Base-by-base conservation (phyloP, 2,329 filamentous ascomycete genomes). In the Cordyceps militaris region DNA sequence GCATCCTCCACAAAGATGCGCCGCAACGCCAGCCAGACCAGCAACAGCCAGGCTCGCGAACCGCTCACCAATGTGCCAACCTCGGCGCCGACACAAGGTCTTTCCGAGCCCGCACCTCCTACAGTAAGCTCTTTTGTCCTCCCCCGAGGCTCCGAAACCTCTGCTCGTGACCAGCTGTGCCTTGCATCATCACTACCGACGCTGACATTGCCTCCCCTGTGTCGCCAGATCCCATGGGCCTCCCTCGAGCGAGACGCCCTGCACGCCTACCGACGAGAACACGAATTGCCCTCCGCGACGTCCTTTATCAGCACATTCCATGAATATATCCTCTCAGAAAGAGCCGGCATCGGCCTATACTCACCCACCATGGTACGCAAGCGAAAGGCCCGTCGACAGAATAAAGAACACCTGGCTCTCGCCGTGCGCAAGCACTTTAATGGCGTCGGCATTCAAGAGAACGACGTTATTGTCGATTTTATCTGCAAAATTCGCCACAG, bases 401-500 rank as follows among this genome's bases (percentile, higher is more conserved):
- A 81, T 65, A 88, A 88, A 68, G 85, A 90, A 38, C 81, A 88
- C 63, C 76, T 95, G 56, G 87, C 87, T 9, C 79, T 84, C 63
- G 79, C 83, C 1, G 87, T 92, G 50, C 80, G 89, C 62, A 92
- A 91, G 70, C 88, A 94, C 72, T 94, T 94, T 74, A 94, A 94
- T 68, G 84, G 83, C 34, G 79, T 89, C 63, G 87, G 87, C 16
- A 83, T 93, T 42, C 86, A 85, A 62, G 90, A 95, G 74, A 91
- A 86, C 67, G 89, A 94, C 65, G 86, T 91, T 63, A 87, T 94
- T 58, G 87, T 92, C 58, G 87, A 89, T 62, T 84, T 91, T 68
- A 77, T 91, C 61, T 89, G 90, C 76, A 88, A 85, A 67, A 79
- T 89, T 30, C 70, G 70, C 24, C 69, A 69, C 60, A 68, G 73